Evolutionary conservation across 2,329 filamentous ascomycete species (phyloP), one percentile per base, ranked within the genome.

Genomic region (Didymella exigua): DNA sequence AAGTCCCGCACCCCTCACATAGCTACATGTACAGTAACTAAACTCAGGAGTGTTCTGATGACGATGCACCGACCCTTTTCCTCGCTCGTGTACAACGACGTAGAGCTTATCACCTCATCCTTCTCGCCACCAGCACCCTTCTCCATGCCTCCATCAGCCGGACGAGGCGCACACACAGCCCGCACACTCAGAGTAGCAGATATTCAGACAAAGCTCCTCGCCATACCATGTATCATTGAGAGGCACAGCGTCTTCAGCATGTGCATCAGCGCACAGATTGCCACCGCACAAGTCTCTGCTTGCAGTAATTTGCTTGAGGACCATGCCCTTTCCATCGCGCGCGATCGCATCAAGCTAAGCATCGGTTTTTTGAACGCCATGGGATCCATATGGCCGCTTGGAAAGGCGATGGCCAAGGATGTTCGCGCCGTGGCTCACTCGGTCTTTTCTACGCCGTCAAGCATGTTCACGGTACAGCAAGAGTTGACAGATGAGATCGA

Each of bases 181-280:
- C 91, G 95, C 75, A 90, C 89, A 6, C 84, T 96, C 54, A 84
- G 86, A 48, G 89, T 91, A 0, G 90, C 91, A 1, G 88, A 87
- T 61, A 86, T 89, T 42, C 87, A 96, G 59, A 89, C 89, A 53
- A 85, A 85, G 66, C 83, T 93, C 65, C 84, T 91, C 31, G 87
- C 89, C 1, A 84, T 96, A 48, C 89, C 89, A 0, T 85, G 87
- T 18, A 83, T 86, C 0, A 78, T 93, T 5, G 82, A 88, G 16
- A 86, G 84, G n/a, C 90, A 96, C 75, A 91, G 65, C 19, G 50
- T 69, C 19, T 69, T 74, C 45, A 62, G 61, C 18, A 61, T 68
- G 49, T 69, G 66, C 48, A 69, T 72, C 16, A 52, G 63, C 8
- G 70, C 71, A 31, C 63, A 63, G 14, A 57, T 70, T 14, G 63